Evolutionary conservation across 1,284 basidiomycete genomes (phyloP).

Genomic region (Cutaneotrichosporon spelunceum): DNA sequence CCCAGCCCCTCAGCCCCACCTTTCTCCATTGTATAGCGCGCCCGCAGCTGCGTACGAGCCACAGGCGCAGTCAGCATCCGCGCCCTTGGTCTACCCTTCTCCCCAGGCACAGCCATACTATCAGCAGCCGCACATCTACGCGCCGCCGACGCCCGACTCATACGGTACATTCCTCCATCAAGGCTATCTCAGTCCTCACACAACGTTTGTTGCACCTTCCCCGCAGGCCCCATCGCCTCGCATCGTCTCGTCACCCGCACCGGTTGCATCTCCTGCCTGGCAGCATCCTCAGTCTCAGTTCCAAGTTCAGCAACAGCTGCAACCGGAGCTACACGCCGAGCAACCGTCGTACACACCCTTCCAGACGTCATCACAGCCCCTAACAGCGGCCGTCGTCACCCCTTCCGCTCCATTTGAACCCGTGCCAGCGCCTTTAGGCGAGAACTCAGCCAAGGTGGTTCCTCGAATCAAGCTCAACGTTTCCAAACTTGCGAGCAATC

Average conservation of each 20-base stretch:
- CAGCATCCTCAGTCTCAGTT: slow-evolving; percentile 7
- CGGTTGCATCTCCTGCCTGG: slow-evolving; percentile 1
- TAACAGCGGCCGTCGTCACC: neutral
- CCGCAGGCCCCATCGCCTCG: neutral
- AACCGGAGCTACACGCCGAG: slow-evolving; percentile 4
- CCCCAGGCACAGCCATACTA: slow-evolving; percentile 1
- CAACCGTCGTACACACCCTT: neutral
- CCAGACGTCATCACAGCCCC: neutral
- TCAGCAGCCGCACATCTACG: slow-evolving; percentile 8
- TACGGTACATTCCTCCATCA: neutral
- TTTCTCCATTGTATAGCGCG: neutral
- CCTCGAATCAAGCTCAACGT: slow-evolving; percentile 24
- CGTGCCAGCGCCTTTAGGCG: neutral
- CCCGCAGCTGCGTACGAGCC: neutral
- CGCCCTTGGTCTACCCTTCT: neutral
- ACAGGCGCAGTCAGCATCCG: neutral
- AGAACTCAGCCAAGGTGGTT: neutral
- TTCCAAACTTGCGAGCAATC: neutral
- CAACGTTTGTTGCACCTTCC: neutral
- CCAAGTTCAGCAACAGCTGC: slow-evolving; percentile 9
- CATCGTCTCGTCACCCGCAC: neutral
- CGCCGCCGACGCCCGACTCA: neutral
- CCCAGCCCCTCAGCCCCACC: neutral
- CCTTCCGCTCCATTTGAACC: neutral
- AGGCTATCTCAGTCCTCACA: slow-evolving; percentile 4